These are phyloP conservation scores for Blastocystis sp. DNA, from an alignment of 352 stramenopile genomes.

Conservation along the genomic window DNA sequence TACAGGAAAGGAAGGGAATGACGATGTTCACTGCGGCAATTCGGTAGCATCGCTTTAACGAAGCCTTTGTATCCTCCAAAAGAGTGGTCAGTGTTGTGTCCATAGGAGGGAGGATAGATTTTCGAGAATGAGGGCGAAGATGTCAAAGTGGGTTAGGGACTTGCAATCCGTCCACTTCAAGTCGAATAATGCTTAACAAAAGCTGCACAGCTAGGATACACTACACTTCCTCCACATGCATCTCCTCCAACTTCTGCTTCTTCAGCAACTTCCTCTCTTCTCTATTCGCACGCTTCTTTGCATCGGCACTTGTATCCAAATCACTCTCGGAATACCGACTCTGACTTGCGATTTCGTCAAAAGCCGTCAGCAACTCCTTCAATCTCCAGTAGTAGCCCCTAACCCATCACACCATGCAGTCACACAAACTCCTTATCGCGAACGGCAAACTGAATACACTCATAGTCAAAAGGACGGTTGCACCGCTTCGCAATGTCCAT, in stretches of 20 bases:
- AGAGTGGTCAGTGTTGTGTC: not conserved
- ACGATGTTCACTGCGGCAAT: slow-evolving; percentile 37
- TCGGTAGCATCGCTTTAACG: not conserved
- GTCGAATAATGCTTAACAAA: not conserved
- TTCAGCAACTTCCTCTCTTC: not conserved
- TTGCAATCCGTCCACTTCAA: not conserved
- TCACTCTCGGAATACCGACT: slow-evolving; percentile 2
- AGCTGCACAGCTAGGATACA: not conserved
- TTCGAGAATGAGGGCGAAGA: not conserved
- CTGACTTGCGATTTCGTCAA: slow-evolving; percentile 22
- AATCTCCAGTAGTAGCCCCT: slow-evolving; percentile 45
- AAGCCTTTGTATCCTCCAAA: not conserved
- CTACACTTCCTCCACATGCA: slow-evolving; percentile 7
- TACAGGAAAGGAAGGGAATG: not conserved
- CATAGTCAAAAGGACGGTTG: not conserved
- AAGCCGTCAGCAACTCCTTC: slow-evolving; percentile 16
- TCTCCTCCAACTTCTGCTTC: slow-evolving; percentile 7
- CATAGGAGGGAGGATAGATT: not conserved
- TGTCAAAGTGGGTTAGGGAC: not conserved
- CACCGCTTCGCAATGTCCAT: slow-evolving; percentile 46
- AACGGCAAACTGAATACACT: slow-evolving; percentile 29
- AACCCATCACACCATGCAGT: not conserved
- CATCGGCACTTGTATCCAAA: not conserved
- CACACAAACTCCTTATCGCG: slow-evolving; percentile 5
- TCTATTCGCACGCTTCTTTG: not conserved